Percentiles rank a stretch among this genome's conserved stretches.
Evolutionary conservation across 2,329 filamentous ascomycete species (phyloP).

Genomic region (Parafenestella ontariensis): DNA sequence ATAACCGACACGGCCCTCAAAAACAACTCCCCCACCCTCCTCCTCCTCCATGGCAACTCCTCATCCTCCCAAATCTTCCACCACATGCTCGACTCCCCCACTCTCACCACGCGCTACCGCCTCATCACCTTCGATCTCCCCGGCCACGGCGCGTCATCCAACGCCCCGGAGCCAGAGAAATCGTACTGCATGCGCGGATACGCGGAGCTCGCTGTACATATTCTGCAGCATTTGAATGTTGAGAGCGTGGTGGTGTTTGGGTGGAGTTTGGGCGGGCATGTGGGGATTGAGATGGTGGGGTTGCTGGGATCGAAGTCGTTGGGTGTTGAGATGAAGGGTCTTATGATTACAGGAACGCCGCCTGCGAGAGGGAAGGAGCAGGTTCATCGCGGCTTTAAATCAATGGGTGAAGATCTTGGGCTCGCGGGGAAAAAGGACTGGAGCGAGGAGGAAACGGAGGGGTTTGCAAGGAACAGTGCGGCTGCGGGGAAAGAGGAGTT

Average conservation of each 20-base stretch:
- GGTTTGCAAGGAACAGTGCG: slow-evolving; percentile 20
- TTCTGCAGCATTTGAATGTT: slow-evolving; percentile 33
- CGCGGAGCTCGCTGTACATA: slow-evolving; percentile 37
- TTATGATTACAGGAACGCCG: slow-evolving; percentile 41
- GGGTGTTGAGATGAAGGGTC: slow-evolving; percentile 20
- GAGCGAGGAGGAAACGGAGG: slow-evolving; percentile 20
- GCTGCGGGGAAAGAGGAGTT: slow-evolving; percentile 12
- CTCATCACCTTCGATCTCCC: slow-evolving; percentile 44
- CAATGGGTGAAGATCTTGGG: slow-evolving; percentile 13
- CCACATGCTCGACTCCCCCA: slow-evolving; percentile 26
- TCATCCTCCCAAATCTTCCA: slow-evolving; percentile 36
- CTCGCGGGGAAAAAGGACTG: slow-evolving; percentile 23
- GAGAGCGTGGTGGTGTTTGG: slow-evolving; percentile 35
- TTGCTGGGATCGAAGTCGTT: slow-evolving; percentile 9
- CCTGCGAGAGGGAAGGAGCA: slow-evolving; percentile 32
- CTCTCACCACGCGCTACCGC: slow-evolving; percentile 20
- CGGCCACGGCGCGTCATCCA: slow-evolving; percentile 41
- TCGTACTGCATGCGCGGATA: slow-evolving; percentile 42
- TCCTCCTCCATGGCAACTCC: slow-evolving; percentile 44
- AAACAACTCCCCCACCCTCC: slow-evolving; percentile 26
- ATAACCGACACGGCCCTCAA: slow-evolving; percentile 29
- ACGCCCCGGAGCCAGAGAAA: slow-evolving; percentile 31
- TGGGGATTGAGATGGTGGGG: slow-evolving; percentile 40
- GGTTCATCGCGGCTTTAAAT: slow-evolving; percentile 17
- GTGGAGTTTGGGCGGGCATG: slow-evolving; percentile 45